phyloP scores from a whole-genome alignment of 495 filamentous ascomycete genomes.

The Choiromyces venosus region DNA sequence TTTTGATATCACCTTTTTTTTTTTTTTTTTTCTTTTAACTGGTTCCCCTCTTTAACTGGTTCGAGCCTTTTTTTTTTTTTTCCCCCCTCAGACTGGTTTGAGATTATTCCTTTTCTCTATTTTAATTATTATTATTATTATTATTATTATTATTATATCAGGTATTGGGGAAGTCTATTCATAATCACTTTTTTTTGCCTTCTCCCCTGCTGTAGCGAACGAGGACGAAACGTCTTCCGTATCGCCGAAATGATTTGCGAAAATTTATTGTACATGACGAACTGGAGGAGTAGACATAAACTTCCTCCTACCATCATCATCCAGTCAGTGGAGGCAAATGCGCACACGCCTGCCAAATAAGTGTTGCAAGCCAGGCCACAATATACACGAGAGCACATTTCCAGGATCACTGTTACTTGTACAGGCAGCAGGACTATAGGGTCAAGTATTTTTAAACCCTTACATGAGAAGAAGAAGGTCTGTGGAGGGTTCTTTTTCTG shows the following conservation, averaged over 20 bases:
- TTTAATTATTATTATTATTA: not conserved
- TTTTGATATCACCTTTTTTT: not conserved
- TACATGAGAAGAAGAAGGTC: not conserved
- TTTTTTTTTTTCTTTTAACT: not conserved
- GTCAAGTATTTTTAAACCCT: slow-evolving; percentile 1
- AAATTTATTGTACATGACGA: not conserved
- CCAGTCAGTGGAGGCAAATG: not conserved
- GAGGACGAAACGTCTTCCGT: too few relatives aligned
- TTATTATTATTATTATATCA: not conserved
- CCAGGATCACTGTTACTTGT: not conserved
- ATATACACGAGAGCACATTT: not conserved
- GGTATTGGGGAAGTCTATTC: too few relatives aligned
- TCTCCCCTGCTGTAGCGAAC: too few relatives aligned
- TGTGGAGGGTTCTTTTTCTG: not conserved
- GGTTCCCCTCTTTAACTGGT: not conserved
- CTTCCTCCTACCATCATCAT: too few relatives aligned
- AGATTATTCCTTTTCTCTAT: not conserved
- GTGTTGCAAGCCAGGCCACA: not conserved
- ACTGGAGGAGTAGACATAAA: not conserved
- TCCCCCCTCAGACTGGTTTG: too few relatives aligned
- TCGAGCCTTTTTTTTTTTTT: not conserved
- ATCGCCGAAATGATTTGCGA: too few relatives aligned
- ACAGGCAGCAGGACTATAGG: not conserved
- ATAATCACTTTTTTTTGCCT: too few relatives aligned
- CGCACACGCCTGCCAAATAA: not conserved